Conservation (phyloP, 164 flowering plant genomes). For the Malania oleifera region DNA sequence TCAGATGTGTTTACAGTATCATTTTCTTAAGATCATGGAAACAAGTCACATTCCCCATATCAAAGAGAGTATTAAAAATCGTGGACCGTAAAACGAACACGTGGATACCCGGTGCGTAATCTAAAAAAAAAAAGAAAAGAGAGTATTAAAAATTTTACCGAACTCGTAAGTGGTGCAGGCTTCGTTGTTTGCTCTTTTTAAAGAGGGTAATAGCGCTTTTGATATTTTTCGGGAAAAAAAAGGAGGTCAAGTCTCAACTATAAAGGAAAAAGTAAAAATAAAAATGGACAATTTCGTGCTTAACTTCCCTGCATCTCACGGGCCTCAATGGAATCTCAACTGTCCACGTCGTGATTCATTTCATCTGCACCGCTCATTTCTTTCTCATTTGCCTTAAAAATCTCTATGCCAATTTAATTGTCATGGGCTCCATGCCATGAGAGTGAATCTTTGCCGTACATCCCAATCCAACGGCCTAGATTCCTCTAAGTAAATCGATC, state of each 20-base stretch:
- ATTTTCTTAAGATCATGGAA: too few relatives aligned
- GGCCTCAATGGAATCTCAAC: constrained; percentile 6
- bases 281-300: background rate
- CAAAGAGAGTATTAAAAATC: too few relatives aligned
- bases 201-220: constrained; percentile 6
- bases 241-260: background rate
- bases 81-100: too few relatives aligned
- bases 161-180: too few relatives aligned
- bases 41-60: too few relatives aligned
- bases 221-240: constrained; percentile 2
- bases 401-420: constrained; percentile 11
- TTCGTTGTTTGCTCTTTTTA: too few relatives aligned
- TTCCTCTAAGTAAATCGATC: background rate
- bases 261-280: constrained; percentile 5
- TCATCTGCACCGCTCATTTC: constrained; percentile 16
- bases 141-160: too few relatives aligned
- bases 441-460: constrained; percentile 11
- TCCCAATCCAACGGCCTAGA: constrained; percentile 19
- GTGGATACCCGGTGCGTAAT: too few relatives aligned
- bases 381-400: constrained; percentile 23
- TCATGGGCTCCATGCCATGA: constrained; percentile 5
- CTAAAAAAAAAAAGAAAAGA: too few relatives aligned
- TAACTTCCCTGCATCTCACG: background rate
- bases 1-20: too few relatives aligned
- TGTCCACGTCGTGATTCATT: constrained; percentile 9